Evolutionary conservation across 257 asterid species (phyloP), one percentile per base, ranked within the genome.

Genomic region (Capsicum pubescens): DNA sequence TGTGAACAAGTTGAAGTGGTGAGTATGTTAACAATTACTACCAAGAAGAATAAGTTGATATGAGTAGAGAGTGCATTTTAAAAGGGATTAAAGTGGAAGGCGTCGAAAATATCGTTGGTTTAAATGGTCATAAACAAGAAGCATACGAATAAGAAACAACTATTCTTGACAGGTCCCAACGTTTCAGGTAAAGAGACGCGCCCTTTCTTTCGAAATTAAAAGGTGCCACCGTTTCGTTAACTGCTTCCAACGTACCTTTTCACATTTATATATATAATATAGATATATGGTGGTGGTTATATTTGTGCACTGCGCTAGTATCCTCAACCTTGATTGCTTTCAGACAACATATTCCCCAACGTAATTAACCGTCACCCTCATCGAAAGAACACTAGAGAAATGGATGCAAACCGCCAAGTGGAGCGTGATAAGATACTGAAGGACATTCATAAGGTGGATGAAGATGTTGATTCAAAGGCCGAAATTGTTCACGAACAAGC

Each of bases 161-260:
- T 39, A 39, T 39, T 39, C 44, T 39, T 39, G 4, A 39, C 5
- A 4, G 2, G 39, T 67, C 35, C 6, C 44, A 52, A 26, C 81
- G 81, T 52, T 76, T 74, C 19, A 19, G 19, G 61, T 4, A 12
- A 52, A 72, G 42, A 72, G 60, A 46, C 9, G 79, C 78, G 10
- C 8, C 17, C 50, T 44, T 44, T 5, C 56, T 19, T 46, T 72
- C 59, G 12, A 72, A 72, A 72, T 26, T 6, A 19, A 8, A 2
- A 74, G 35, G 6, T 74, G 64, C 64, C 63, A 76, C 64, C 81
- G 63, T 26, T 76, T 76, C 26, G 14, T 76, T 76, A 76, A 76
- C 11, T 17, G 81, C 58, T 36, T 3, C 81, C 17, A 66, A 63
- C 61, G n/a, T 56, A 15, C 69, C 69, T 21, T 44, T 39, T 5